phyloP scores from a whole-genome alignment of 495 filamentous ascomycete species.

The Neurospora sp. region DNA sequence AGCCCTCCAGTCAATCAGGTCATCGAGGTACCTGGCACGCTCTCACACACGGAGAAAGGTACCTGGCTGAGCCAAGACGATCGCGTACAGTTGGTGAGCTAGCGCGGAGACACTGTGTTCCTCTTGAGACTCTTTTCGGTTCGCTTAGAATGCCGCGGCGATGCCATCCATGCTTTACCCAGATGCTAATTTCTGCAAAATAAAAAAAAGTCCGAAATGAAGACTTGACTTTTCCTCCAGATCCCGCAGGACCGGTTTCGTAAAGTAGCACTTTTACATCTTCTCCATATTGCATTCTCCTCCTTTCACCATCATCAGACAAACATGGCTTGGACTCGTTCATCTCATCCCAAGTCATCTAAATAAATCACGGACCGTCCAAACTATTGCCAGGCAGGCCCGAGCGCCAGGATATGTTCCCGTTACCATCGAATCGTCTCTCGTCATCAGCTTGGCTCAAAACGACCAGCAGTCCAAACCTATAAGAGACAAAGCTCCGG shows the following conservation, averaged over 20 bases:
- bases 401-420: background rate
- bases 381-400: background rate
- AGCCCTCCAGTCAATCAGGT: background rate
- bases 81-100: background rate
- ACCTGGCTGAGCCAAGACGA: background rate
- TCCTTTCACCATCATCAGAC: too few relatives aligned
- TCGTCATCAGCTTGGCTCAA: background rate
- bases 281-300: too few relatives aligned
- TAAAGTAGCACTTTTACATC: background rate
- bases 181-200: background rate
- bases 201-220: background rate
- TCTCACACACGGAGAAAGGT: background rate
- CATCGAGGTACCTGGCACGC: background rate
- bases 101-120: background rate
- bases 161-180: background rate
- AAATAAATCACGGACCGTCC: background rate
- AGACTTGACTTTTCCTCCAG: background rate
- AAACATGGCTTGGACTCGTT: background rate
- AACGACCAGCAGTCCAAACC: background rate
- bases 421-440: background rate
- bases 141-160: background rate
- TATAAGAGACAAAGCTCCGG: background rate
- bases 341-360: background rate
- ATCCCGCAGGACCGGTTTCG: background rate
- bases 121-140: background rate